Percentiles rank a stretch among this genome's conserved stretches.
Conservation (phyloP, 352 stramenopile species). For the Pythium guiyangense region DNA sequence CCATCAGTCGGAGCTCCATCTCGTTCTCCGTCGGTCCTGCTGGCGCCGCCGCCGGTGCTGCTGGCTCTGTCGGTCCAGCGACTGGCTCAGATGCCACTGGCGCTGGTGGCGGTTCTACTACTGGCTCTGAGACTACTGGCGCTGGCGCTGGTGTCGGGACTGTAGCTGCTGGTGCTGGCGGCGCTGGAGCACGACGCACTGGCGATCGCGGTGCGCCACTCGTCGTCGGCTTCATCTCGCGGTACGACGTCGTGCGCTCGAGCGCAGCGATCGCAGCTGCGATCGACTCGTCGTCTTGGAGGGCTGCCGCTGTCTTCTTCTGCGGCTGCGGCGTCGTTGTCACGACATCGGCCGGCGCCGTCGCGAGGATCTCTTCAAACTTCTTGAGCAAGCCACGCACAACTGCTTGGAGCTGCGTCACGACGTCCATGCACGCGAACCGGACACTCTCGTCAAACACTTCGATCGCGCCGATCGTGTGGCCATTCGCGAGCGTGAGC, state of each 20-base stretch:
- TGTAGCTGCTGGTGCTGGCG: conserved; percentile 1
- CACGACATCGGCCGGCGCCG: conserved; percentile 13
- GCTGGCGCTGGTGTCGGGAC: background rate
- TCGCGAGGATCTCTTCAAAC: conserved; percentile 64
- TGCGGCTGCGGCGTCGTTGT: background rate
- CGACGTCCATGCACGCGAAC: conserved; percentile 54
- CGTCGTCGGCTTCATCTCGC: conserved; percentile 14
- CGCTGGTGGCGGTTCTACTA: no score
- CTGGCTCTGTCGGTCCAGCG: background rate
- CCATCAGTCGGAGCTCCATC: conserved; percentile 73
- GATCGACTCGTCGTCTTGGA: background rate
- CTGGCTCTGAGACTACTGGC: conserved; percentile 5
- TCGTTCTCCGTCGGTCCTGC: conserved; percentile 32
- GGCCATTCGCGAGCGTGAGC: conserved; percentile 58
- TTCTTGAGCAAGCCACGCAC: conserved; percentile 70
- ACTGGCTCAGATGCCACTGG: conserved; percentile 4
- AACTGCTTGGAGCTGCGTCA: conserved; percentile 65
- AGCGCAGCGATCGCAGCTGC: conserved; percentile 12
- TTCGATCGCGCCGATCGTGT: conserved; percentile 66
- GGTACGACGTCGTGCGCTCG: conserved; percentile 21
- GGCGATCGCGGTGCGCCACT: conserved; percentile 4
- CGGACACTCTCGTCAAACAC: conserved; percentile 55
- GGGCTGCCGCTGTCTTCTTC: background rate
- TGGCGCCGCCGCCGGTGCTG: background rate
- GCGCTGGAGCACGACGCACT: conserved; percentile 13